Percentiles rank a stretch among this genome's conserved stretches.
Conservation (phyloP, 2,329 filamentous ascomycete genomes). For the Polytolypa hystricis region DNA sequence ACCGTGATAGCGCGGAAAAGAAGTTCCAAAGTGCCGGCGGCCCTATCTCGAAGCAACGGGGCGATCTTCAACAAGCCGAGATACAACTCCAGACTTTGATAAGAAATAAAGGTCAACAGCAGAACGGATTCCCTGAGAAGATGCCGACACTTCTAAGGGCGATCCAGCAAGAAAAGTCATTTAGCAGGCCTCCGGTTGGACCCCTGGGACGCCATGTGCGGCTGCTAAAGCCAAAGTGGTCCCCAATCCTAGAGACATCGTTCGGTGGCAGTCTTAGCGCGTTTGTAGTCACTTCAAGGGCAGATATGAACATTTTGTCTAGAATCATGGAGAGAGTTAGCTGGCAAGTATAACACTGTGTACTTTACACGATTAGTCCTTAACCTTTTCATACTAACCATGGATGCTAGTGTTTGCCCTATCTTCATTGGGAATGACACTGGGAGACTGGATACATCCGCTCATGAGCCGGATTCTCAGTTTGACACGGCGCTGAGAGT, state of each 20-base stretch:
- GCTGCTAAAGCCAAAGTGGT: constrained; percentile 72
- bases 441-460: constrained; percentile 43
- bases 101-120: constrained; percentile 47
- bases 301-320: constrained; percentile 60
- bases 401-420: constrained; percentile 36
- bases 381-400: constrained; percentile 9
- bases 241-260: constrained; percentile 64
- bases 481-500: constrained; percentile 72
- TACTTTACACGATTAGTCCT: not conserved
- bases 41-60: constrained; percentile 34
- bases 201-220: constrained; percentile 71
- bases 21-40: constrained; percentile 15
- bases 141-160: constrained; percentile 54
- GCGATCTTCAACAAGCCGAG: constrained; percentile 46
- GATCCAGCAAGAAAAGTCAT: constrained; percentile 61
- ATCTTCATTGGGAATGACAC: constrained; percentile 54
- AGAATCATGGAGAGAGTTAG: constrained; percentile 50
- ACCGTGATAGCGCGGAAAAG: constrained; percentile 25
- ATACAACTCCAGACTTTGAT: constrained; percentile 42
- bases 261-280: constrained; percentile 59
- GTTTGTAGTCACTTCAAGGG: constrained; percentile 71
- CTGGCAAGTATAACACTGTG: constrained; percentile 31
- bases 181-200: constrained; percentile 63
- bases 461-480: constrained; percentile 60
- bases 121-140: constrained; percentile 52